A percentile compares a stretch with the other conserved stretches of the same genome.
phyloP scores from a whole-genome alignment of 768 basidiomycete genomes.

The Leccinum ochraceum region DNA sequence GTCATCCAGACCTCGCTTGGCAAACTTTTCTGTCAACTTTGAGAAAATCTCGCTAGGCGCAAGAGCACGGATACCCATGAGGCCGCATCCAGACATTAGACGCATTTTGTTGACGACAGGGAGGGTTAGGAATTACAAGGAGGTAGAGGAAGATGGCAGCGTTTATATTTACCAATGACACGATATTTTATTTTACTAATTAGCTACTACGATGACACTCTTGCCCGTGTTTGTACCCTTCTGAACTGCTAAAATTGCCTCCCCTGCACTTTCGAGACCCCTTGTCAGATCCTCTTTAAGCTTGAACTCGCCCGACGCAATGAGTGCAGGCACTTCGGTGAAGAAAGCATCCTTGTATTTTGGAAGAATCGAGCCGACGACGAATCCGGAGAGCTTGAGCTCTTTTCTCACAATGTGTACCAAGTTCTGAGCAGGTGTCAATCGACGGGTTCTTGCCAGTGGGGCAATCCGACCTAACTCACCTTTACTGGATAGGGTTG shows the following conservation, averaged over 20 bases:
- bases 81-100: constrained; percentile 9
- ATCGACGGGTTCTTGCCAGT: constrained; percentile 10
- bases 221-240: constrained; percentile 39
- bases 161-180: constrained; percentile 19
- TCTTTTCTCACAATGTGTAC: constrained; percentile 40
- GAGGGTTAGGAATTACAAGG: constrained; percentile 24
- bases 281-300: constrained; percentile 45
- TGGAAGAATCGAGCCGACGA: constrained; percentile 30
- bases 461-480: not conserved
- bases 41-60: constrained; percentile 10
- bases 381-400: constrained; percentile 46
- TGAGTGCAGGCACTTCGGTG: constrained; percentile 37
- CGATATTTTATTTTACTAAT: not conserved
- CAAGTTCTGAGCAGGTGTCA: constrained; percentile 34
- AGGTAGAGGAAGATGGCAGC: constrained; percentile 23
- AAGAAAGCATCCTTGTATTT: constrained; percentile 47
- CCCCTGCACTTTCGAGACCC: constrained; percentile 44
- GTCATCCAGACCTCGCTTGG: constrained; percentile 20
- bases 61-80: constrained; percentile 12
- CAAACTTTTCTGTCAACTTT: constrained; percentile 23
- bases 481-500: constrained; percentile 15
- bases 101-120: constrained; percentile 28
- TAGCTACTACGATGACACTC: constrained; percentile 16
- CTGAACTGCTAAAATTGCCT: constrained; percentile 39
- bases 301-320: constrained; percentile 50